Evolutionary conservation across 2,329 filamentous ascomycete species (phyloP), one percentile per base, ranked within the genome.

Genomic region (Byssoonygena ceratinophila): DNA sequence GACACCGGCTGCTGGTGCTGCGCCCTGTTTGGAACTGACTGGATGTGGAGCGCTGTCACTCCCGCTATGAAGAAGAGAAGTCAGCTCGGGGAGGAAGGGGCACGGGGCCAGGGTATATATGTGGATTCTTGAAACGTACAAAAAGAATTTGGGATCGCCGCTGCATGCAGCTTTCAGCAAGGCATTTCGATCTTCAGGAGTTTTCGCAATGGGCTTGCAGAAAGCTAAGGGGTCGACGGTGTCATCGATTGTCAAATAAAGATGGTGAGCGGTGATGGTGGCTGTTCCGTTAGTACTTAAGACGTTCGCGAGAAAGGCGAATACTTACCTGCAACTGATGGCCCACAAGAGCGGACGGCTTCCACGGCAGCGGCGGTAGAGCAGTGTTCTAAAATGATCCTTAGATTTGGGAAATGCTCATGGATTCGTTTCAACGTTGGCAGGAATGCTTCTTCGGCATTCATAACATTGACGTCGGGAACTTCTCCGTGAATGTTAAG

Each of bases 401-500:
- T 66, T 37, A 71, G 63, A 49, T 52, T 53, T 1, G 91, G 90
- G 67, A 94, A 96, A 23, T 75, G 75, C 20, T 76, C 69, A 63
- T 94, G 87, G 1, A 97, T 77, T 16, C 78, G 77, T 57, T 79
- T 74, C 31, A 96, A 75, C 0, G 84, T 91, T 0, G 90, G 90
- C 7, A 97, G 74, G 71, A 97, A 97, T 1, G 74, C 75, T 56
- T 81, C 77, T 68, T 90, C 85, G 18, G 83, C 84, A 60, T 84
- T 85, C 57, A 87, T 71, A 27, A 80, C 75, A 0, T 77, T 80
- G 54, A 78, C 72, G 1, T 76, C 76, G 0, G 82, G 83, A n/a
- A 84, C 80, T 70, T 96, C 91, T 59, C 90, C 91, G 66, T 97
- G 90, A n/a, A 97, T 74, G 71, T 96, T 96, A 39, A 94, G 76